Percentiles rank a stretch among this genome's conserved stretches.
Conservation (phyloP, 2,329 filamentous ascomycete species). For the Xylariomycetidae sp. region DNA sequence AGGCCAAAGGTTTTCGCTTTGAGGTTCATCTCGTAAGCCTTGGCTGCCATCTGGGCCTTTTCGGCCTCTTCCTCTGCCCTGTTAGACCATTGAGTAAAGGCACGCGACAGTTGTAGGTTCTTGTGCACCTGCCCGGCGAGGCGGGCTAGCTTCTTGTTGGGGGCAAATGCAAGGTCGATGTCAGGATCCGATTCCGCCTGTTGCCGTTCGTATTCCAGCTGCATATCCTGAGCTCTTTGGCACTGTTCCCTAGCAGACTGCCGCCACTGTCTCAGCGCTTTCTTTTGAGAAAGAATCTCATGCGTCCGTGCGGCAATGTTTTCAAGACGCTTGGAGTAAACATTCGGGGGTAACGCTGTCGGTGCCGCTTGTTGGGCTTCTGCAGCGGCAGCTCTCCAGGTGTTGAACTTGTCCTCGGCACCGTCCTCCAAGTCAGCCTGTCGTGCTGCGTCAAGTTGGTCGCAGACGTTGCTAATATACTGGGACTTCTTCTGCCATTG, state of each 20-base stretch:
- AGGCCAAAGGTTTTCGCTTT: slow-evolving; percentile 25
- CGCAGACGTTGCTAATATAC: slow-evolving; percentile 14
- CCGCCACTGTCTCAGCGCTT: slow-evolving; percentile 19
- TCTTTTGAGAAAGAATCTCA: slow-evolving; percentile 21
- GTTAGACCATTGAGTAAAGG: slow-evolving; percentile 25
- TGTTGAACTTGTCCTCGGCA: slow-evolving; percentile 16
- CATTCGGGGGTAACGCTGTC: slow-evolving; percentile 16
- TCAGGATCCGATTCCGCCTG: slow-evolving; percentile 6
- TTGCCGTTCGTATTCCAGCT: slow-evolving; percentile 5
- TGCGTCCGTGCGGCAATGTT: slow-evolving; percentile 21
- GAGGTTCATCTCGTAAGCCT: slow-evolving; percentile 23
- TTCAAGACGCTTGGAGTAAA: slow-evolving; percentile 26
- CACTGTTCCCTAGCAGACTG: slow-evolving; percentile 13
- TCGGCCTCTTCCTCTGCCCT: slow-evolving; percentile 22
- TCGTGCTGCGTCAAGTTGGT: slow-evolving; percentile 18
- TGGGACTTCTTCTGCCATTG: slow-evolving; percentile 22
- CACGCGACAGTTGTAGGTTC: slow-evolving; percentile 23
- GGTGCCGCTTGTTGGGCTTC: slow-evolving; percentile 15
- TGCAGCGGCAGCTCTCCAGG: slow-evolving; percentile 20
- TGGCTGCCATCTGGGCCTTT: slow-evolving; percentile 21
- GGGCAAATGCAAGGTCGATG: slow-evolving; percentile 12
- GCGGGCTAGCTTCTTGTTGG: slow-evolving; percentile 20
- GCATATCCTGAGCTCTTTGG: slow-evolving; percentile 10
- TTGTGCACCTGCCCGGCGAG: slow-evolving; percentile 22
- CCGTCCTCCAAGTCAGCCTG: slow-evolving; percentile 18